Conservation (phyloP, 1,284 basidiomycete genomes). For the Kalmanozyma brasiliensis region DNA sequence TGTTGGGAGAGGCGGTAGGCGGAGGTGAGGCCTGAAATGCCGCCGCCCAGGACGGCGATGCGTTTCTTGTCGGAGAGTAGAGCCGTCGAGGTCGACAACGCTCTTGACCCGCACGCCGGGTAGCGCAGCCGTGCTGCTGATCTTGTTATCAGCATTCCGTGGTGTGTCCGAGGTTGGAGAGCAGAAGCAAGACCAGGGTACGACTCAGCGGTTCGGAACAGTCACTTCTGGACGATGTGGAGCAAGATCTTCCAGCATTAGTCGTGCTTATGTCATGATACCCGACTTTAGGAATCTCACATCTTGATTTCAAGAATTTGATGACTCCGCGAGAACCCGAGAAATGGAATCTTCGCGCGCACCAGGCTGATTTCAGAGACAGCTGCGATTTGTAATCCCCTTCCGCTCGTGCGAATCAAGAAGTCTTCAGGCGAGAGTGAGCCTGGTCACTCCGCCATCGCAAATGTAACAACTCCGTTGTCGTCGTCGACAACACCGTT, state of each 20-base stretch:
- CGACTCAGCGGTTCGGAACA: too few relatives aligned
- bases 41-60: slow-evolving; percentile 79
- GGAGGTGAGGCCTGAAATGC: slow-evolving; percentile 82
- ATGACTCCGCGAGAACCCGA: slow-evolving; percentile 20
- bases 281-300: neutral
- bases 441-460: slow-evolving; percentile 26
- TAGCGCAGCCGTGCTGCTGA: slow-evolving; percentile 18
- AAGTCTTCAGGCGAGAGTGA: slow-evolving; percentile 4
- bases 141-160: slow-evolving; percentile 30
- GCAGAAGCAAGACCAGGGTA: neutral
- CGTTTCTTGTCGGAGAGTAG: slow-evolving; percentile 27
- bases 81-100: slow-evolving; percentile 18
- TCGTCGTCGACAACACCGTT: slow-evolving; percentile 16
- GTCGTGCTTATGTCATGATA: slow-evolving; percentile 21
- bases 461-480: slow-evolving; percentile 6
- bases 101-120: neutral
- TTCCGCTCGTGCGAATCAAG: slow-evolving; percentile 22
- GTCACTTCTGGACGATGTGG: slow-evolving; percentile 10
- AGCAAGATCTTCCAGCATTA: neutral
- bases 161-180: neutral
- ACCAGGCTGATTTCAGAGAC: neutral
- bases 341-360: slow-evolving; percentile 25
- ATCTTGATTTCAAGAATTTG: neutral
- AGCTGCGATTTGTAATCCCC: slow-evolving; percentile 38
- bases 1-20: slow-evolving; percentile 80